Evolutionary conservation across 345 rosid species (phyloP), one percentile per base, ranked within the genome.

Genomic region (Sisymbrium irio): DNA sequence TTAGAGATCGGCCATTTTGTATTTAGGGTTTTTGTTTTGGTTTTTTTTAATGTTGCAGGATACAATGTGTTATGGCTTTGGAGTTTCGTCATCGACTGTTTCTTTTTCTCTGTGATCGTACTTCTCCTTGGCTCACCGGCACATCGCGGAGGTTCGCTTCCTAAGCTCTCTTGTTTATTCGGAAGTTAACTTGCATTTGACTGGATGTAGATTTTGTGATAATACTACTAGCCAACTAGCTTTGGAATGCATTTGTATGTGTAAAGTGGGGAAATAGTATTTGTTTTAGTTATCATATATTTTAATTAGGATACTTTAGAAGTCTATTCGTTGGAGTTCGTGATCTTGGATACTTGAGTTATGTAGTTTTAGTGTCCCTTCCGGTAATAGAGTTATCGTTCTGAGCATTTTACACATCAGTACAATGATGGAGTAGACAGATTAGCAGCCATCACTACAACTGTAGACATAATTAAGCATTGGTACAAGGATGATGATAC

Each of bases 21-120:
- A 75, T 70, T 78, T 81, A 80, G 88, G 86, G 85, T 81, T 86
- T 80, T 77, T 54, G 67, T 55, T 80, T 62, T 32, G 4, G 5
- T 28, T 9, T 14, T 50, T 25, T 42, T 20, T 51, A 22, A 65
- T 57, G 62, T 72, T 82, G 58, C 76, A 64, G 83, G 83, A 81
- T 78, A 45, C 56, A 78, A 77, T 71, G 80, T 71, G 72, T 57
- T 64, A 32, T 71, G 62, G 72, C 8, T 54, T 59, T 60, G 59
- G 49, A 41, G 18, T 51, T 61, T 4, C 8, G 41, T 59, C 39
- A 3, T 44, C 35, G 69, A 36, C 3, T 62, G 17, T 42, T 13
- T 55, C 32, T 9, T 54, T 49, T 69, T 19, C 6, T 55, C 22
- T 70, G 72, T 77, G 76, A 63, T 70, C 54, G 33, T 55, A 17